Percentiles rank a stretch among this genome's conserved stretches.
These are phyloP conservation scores for Cymbopogon citratus DNA, from an alignment of 176 grass and related monocot species.

Conservation along the genomic window DNA sequence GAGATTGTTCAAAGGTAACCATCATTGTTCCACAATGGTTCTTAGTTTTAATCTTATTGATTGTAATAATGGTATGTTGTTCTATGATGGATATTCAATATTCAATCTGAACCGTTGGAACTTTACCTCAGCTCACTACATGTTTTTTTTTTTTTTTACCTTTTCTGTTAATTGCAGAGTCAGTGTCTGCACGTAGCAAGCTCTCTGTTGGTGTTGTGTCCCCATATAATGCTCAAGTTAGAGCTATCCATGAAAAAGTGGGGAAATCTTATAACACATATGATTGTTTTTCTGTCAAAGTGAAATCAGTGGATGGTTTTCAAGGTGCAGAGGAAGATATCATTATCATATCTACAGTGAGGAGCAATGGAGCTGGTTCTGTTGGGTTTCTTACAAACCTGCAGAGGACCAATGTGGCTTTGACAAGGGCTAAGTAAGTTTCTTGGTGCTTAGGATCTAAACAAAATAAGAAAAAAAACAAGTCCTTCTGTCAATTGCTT, in stretches of 20 bases:
- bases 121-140: not conserved
- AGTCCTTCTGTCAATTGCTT: not conserved
- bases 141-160: not conserved
- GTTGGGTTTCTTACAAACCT: conserved; percentile 50
- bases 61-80: not conserved
- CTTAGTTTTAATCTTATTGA: not conserved
- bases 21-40: not conserved
- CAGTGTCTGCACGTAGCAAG: conserved; percentile 25
- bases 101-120: not conserved
- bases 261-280: conserved; percentile 24
- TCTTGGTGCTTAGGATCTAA: not conserved
- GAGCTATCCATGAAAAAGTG: conserved; percentile 39
- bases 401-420: conserved; percentile 50
- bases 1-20: conserved; percentile 20
- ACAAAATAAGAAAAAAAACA: not conserved
- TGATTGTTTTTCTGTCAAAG: conserved; percentile 31
- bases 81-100: not conserved
- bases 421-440: conserved; percentile 51
- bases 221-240: conserved; percentile 53
- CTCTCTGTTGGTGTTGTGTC: conserved; percentile 59
- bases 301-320: conserved; percentile 61
- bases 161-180: conserved; percentile 22
- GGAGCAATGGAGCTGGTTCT: conserved; percentile 39
- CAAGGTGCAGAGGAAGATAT: conserved; percentile 58
- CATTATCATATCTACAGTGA: conserved; percentile 64